Evolutionary conservation across 2,329 filamentous ascomycete genomes (phyloP), one percentile per base, ranked within the genome.

Genomic region (Fusarium coffeatum): DNA sequence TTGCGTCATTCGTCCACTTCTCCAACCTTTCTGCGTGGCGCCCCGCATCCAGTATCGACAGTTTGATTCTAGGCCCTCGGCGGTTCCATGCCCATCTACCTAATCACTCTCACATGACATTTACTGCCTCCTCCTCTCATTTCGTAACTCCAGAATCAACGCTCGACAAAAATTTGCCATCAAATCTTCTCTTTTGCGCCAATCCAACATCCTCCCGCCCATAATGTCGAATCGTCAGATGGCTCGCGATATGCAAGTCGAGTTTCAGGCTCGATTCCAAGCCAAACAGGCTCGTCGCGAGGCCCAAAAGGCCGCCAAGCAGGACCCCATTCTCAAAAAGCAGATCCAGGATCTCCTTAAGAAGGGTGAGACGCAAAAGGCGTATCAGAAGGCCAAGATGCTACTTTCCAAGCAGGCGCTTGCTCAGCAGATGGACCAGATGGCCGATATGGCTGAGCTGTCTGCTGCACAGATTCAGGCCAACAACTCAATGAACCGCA

Each of bases 401-500:
- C 83, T 89, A 46, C 83, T 89, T 25, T 86, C 85, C 46, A 89
- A 88, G 78, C 86, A 89, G 80, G 87, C 87, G 3, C 84, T 89
- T 59, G 87, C 87, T 13, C 83, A 86, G 74, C 87, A 89, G 80
- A 88, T 89, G 86, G 87, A 89, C 78, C 86, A 87, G 78, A 87
- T 88, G 76, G 87, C 87, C 78, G 87, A 89, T 79, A 88, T 89
- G 86, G 87, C 87, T 27, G 87, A 89, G 78, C 81, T 89, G 28
- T 86, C 83, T 28, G 84, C 85, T 48, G 85, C 86, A 5, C 87
- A 89, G 82, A 89, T 89, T 78, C 86, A 89, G 80, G 87, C 87
- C 76, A 89, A 89, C 80, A 89, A 89, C 71, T 82, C 86, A 59
- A 89, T 89, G 87, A 89, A 89, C 80, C 85, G 87, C 70, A 89